Base-by-base conservation (phyloP, 2,329 filamentous ascomycete genomes). In the Venturia oleaginea region DNA sequence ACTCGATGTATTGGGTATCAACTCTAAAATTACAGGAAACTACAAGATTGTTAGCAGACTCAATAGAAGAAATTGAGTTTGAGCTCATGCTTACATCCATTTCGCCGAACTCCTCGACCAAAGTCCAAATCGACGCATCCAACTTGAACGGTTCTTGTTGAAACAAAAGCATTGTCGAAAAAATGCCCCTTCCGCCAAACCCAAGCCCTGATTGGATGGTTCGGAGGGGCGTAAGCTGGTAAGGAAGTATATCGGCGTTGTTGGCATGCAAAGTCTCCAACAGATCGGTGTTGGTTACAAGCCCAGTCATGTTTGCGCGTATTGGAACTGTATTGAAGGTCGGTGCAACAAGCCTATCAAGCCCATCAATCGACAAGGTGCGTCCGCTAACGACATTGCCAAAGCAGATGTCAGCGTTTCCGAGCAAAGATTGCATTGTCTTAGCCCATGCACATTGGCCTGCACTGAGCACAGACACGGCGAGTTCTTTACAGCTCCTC, bases 281-380 rank as follows among this genome's bases (percentile, higher is more conserved):
- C 13, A 92, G 72, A 5, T 86, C 81, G 0, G 79, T 69, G 65
- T 86, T 86, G 19, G 80, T 81, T 0, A 73, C 77, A 1, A 72
- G 72, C 2, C 72, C 71, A 0, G 79, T 75, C 11, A 89, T 66
- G 38, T 84, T 76, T 19, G 85, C 76, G 32, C 91, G 83, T 1
- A 92, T 72, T 0, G 92, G 91, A 15, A 96, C 76, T 0, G 92
- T 96, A 71, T 96, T 97, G 79, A 97, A 96, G 72, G 91, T 96
- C 0, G 92, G 92, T 0, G 90, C 91, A n/a, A 95, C 84, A 6
- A 96, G 82, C 4, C 81, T 79, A 43, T 92, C 86, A 13, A 93
- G 78, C 0, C 82, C 83, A 6, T 88, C 81, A 2, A 92, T 73
- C 0, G 84, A 76, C 11, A 90, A 72, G 0, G 86, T 87, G 8